Conservation (phyloP, 108 stramenopile genomes). For the Epipyxis sp. region DNA sequence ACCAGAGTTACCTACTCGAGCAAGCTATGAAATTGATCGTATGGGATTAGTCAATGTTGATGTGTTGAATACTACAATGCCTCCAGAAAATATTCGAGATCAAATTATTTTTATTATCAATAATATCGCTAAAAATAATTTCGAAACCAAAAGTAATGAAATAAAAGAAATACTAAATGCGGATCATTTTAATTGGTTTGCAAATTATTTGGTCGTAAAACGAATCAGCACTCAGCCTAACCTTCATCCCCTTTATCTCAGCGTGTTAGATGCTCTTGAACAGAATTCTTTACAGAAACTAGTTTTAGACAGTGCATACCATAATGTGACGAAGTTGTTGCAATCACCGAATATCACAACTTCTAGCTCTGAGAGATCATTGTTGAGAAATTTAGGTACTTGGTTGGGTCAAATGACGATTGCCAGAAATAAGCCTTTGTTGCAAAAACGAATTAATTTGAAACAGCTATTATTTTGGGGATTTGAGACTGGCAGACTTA, state of each 20-base stretch:
- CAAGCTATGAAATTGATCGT: conserved; percentile 1
- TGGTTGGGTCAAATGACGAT: conserved; percentile 98
- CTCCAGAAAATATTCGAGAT: conserved; percentile 79
- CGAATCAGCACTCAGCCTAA: conserved; percentile 96
- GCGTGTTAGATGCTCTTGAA: conserved; percentile 85
- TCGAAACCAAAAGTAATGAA: conserved; percentile 82
- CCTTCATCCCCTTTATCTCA: conserved; percentile 85
- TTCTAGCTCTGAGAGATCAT: conserved; percentile 84
- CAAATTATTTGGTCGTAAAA: conserved; percentile 93
- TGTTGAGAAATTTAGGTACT: conserved; percentile 94
- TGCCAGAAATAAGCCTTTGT: conserved; percentile 88
- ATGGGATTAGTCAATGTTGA: neutral
- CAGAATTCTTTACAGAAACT: conserved; percentile 71
- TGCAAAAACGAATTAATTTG: conserved; percentile 92
- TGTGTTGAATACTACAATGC: conserved; percentile 55
- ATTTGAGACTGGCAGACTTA: conserved; percentile 94
- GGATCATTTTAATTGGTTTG: conserved; percentile 90
- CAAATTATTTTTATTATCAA: conserved; percentile 93
- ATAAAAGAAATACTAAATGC: conserved; percentile 64
- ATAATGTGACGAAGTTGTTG: conserved; percentile 84
- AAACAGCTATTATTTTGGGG: conserved; percentile 93
- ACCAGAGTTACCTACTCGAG: neutral
- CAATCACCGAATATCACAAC: conserved; percentile 89
- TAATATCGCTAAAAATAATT: conserved; percentile 87
- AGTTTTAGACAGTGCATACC: conserved; percentile 79